These are phyloP conservation scores for Fusarium albidum DNA, from an alignment of 2,329 filamentous ascomycete genomes.

Conservation along the genomic window DNA sequence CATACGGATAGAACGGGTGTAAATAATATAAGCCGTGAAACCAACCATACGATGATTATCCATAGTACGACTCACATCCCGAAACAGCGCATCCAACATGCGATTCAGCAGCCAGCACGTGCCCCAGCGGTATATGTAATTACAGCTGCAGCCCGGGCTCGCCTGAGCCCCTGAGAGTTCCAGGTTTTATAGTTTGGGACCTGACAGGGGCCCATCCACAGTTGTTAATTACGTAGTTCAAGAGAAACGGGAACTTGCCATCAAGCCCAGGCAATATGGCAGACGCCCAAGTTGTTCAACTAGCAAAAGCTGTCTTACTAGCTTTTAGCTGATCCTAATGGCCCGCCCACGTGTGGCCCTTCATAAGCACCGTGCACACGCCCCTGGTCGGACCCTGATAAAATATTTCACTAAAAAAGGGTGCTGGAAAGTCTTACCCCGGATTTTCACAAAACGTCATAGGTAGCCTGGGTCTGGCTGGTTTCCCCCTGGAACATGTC, in stretches of 20 bases:
- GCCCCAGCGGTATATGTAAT: slow-evolving; percentile 30
- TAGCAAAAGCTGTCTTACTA: too few species aligned
- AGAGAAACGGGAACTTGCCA: background rate
- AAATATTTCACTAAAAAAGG: slow-evolving; percentile 9
- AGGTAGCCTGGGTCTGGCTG: background rate
- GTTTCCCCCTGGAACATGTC: slow-evolving; percentile 21
- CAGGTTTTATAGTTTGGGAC: too few species aligned
- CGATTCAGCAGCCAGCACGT: slow-evolving; percentile 38
- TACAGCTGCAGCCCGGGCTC: slow-evolving; percentile 15
- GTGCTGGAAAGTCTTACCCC: slow-evolving; percentile 24
- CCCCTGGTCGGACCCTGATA: slow-evolving; percentile 21
- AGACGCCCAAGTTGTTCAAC: too few species aligned
- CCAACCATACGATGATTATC: slow-evolving; percentile 13
- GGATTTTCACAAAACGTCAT: slow-evolving; percentile 36
- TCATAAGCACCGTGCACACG: slow-evolving; percentile 25
- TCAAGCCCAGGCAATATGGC: background rate
- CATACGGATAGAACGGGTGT: too few species aligned
- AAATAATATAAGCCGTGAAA: slow-evolving; percentile 13
- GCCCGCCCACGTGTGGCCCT: too few species aligned
- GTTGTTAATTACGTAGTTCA: background rate
- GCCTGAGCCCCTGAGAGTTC: slow-evolving; percentile 9
- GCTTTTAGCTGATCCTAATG: too few species aligned
- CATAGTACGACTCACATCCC: slow-evolving; percentile 34
- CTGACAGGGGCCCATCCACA: too few species aligned
- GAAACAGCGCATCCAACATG: slow-evolving; percentile 27